Percentiles rank a stretch among this genome's conserved stretches.
Conservation (phyloP, 2,329 filamentous ascomycete genomes). For the Xylaria sp. region DNA sequence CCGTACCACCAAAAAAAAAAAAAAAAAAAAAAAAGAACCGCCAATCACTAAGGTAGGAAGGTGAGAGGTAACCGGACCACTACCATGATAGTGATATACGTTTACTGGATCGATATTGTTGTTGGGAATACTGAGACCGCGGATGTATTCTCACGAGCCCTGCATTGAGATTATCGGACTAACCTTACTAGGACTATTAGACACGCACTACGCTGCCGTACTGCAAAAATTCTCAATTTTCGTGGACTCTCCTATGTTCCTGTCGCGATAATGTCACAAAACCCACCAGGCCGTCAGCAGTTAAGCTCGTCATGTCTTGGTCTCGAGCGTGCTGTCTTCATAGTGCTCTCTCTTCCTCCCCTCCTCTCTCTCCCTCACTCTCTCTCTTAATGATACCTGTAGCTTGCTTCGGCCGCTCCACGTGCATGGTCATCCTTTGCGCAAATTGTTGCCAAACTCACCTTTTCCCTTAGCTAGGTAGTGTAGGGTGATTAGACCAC, state of each 20-base stretch:
- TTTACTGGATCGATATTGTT: neutral
- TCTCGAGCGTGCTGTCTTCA: neutral
- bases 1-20: conserved; percentile 2
- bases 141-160: conserved; percentile 3
- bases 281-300: neutral
- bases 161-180: neutral
- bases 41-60: neutral
- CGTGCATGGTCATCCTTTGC: neutral
- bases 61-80: neutral
- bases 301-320: neutral
- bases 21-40: no score
- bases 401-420: conserved; percentile 9
- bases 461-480: conserved; percentile 5
- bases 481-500: conserved; percentile 11
- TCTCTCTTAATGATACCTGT: neutral
- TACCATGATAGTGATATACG: neutral
- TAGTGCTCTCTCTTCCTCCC: neutral
- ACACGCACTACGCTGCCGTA: neutral
- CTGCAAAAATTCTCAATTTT: neutral
- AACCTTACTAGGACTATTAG: no score
- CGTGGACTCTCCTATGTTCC: neutral
- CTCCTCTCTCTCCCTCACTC: neutral
- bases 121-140: neutral
- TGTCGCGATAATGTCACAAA: neutral
- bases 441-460: neutral